A percentile compares a stretch with the other conserved stretches of the same genome.
These are phyloP conservation scores for Fusarium tricinctum DNA, from an alignment of 2,329 filamentous ascomycete genomes.

Conservation along the genomic window DNA sequence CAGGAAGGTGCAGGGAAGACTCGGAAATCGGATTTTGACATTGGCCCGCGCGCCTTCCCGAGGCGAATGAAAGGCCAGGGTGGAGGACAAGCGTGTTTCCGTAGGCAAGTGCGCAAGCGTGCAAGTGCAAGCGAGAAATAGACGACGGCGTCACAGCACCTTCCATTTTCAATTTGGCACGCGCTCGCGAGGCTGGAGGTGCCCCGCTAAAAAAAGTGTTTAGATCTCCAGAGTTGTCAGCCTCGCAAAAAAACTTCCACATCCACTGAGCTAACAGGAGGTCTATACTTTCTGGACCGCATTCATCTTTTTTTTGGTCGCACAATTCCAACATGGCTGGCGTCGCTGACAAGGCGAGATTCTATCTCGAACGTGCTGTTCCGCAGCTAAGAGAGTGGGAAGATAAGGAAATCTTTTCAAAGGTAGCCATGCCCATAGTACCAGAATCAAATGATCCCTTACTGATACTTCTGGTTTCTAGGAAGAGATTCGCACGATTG, in stretches of 20 bases:
- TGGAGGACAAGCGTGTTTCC: background rate
- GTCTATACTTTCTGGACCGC: constrained; percentile 1
- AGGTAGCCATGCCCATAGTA: constrained; percentile 62
- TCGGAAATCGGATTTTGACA: constrained; percentile 43
- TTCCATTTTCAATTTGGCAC: constrained; percentile 9
- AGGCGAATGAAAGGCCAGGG: constrained; percentile 24
- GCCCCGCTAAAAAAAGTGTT: constrained; percentile 35
- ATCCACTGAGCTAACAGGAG: constrained; percentile 1
- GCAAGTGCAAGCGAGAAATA: background rate
- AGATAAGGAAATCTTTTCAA: constrained; percentile 89
- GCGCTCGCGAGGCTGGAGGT: constrained; percentile 34
- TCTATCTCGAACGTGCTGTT: constrained; percentile 92
- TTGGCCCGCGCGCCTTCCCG: constrained; percentile 42
- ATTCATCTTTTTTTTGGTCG: constrained; percentile 16
- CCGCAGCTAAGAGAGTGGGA: constrained; percentile 94
- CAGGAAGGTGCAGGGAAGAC: constrained; percentile 14
- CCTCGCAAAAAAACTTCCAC: constrained; percentile 44
- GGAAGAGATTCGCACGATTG: constrained; percentile 91
- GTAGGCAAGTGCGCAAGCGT: background rate
- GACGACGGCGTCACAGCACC: constrained; percentile 5
- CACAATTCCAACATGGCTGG: constrained; percentile 73
- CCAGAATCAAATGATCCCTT: background rate
- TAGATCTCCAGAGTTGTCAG: constrained; percentile 23
- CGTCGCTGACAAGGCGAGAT: constrained; percentile 93
- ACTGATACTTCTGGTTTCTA: constrained; percentile 55